These are phyloP conservation scores for Neltuma alba DNA, from an alignment of 306 rosid genomes.

Conservation along the genomic window DNA sequence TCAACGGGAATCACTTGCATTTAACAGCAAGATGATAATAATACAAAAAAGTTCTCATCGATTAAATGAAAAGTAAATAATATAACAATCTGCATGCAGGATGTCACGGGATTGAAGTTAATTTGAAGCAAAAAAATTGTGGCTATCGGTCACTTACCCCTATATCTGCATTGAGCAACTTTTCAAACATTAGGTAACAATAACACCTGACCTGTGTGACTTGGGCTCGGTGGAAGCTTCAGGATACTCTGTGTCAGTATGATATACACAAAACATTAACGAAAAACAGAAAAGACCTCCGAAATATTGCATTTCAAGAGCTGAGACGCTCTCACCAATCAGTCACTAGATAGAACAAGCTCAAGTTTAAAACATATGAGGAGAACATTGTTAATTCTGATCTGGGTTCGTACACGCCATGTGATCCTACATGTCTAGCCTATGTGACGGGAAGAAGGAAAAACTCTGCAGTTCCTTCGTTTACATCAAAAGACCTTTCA, in stretches of 20 bases:
- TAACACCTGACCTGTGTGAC: not conserved
- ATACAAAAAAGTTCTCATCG: too few relatives aligned
- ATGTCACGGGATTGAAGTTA: too few relatives aligned
- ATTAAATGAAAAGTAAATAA: too few relatives aligned
- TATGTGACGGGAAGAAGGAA: conserved; percentile 12
- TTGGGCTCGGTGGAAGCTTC: too few relatives aligned
- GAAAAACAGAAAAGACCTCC: too few relatives aligned
- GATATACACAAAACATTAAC: too few relatives aligned
- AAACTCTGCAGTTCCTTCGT: conserved; percentile 8
- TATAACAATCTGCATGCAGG: too few relatives aligned
- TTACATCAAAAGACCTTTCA: not conserved
- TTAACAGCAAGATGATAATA: too few relatives aligned
- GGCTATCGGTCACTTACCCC: not conserved
- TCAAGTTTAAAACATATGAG: not conserved
- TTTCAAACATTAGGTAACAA: not conserved
- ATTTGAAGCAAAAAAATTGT: not conserved
- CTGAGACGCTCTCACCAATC: not conserved
- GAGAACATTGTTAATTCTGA: conserved; percentile 17
- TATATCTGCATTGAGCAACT: not conserved
- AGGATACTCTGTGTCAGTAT: too few relatives aligned
- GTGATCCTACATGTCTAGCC: conserved; percentile 35
- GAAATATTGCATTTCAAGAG: not conserved
- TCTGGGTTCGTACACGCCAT: conserved; percentile 9
- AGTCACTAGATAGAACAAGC: not conserved
- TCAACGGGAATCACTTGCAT: not conserved